Evolutionary conservation across 306 rosid species (phyloP), one percentile per base, ranked within the genome.

Genomic region (Glycyrrhiza uralensis): DNA sequence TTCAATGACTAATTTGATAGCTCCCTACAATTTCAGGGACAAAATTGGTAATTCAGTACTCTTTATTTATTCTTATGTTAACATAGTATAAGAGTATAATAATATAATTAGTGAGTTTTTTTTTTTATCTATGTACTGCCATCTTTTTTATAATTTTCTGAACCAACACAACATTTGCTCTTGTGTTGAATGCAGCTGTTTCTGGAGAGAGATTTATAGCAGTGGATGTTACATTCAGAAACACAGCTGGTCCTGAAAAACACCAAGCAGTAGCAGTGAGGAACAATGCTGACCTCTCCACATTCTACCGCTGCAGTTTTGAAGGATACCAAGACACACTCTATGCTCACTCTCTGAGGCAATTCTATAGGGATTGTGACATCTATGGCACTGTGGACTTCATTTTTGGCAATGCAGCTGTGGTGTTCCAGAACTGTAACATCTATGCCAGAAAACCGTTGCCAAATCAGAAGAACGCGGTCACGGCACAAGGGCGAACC

Each of bases 291-390:
- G 96, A 89, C 46, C 85, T 84, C 75, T 92, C 96, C 14, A 80
- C 86, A 10, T 92, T 92, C 86, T 89, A 84, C 51, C 81, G 90
- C 0, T 92, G 97, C 77, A 89, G 97, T 6, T 86, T 92, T 7
- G 96, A 92, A 60, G 97, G 92, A 18, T 92, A 92, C 30, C 94
- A 92, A 72, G 97, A 92, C 83, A 92, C 97, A 1, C 92, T 92
- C 24, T 92, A 92, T 36, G 90, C 39, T 0, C 97, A 92, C 78
- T 89, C 97, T 45, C 60, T 83, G 12, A 61, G 90, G 24, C 97
- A 92, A 19, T 89, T 92, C 92, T 92, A 89, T n/a, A 76, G 87
- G 1, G 92, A 89, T 7, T 92, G 97, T 45, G 68, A 83, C 17
- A 80, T 92, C 52, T 81, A 84, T 11, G 97, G 97, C 20, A 92